Conservation (phyloP, 257 asterid species). For the Gynochthodes officinalis region DNA sequence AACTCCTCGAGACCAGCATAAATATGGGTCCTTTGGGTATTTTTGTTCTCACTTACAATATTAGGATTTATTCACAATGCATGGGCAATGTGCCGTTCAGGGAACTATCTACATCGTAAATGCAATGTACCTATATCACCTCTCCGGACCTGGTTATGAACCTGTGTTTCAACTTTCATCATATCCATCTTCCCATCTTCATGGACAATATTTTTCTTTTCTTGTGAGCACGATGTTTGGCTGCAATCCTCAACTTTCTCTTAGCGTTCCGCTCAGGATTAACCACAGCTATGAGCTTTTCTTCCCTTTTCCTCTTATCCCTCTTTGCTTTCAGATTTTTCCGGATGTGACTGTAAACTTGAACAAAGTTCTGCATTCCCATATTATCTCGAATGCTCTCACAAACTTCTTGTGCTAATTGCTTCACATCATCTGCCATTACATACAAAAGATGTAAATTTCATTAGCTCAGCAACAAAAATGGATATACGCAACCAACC, state of each 20-base stretch:
- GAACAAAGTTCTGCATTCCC: conserved; percentile 55
- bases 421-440: conserved; percentile 67
- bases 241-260: conserved; percentile 77
- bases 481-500: not conserved
- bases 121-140: not conserved
- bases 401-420: conserved; percentile 55
- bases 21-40: no score
- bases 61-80: no score
- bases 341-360: conserved; percentile 56
- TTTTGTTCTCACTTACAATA: no score
- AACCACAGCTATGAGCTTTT: conserved; percentile 78
- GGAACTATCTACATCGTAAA: not conserved
- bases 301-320: conserved; percentile 86
- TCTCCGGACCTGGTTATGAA: no score
- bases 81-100: no score
- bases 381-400: conserved; percentile 56
- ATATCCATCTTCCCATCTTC: conserved; percentile 83
- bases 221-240: conserved; percentile 75
- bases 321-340: conserved; percentile 65
- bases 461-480: not conserved
- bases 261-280: conserved; percentile 83
- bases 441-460: not conserved
- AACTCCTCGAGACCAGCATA: no score
- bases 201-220: conserved; percentile 66
- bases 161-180: not conserved